Evolutionary conservation across 176 grass and related monocot genomes (phyloP).

Genomic region (Carex kokanica): DNA sequence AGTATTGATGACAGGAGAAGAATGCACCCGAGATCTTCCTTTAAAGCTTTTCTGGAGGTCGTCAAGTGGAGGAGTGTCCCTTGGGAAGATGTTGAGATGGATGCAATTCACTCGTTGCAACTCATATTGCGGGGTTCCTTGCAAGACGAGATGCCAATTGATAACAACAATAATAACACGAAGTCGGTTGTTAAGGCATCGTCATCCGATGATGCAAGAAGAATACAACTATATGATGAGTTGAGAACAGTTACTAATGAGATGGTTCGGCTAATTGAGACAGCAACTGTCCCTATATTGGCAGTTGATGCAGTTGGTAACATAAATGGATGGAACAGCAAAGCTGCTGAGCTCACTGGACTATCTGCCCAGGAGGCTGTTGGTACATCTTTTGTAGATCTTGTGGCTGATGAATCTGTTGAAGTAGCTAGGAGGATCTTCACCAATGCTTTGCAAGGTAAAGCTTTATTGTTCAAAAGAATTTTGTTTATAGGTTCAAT

Average conservation of each 20-base stretch:
- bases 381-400: slow-evolving; percentile 66
- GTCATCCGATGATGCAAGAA: slow-evolving; percentile 61
- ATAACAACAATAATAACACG: slow-evolving; percentile 39
- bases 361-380: slow-evolving; percentile 67
- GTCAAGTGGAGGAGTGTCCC: slow-evolving; percentile 91
- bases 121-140: slow-evolving; percentile 77
- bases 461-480: not conserved
- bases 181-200: slow-evolving; percentile 58
- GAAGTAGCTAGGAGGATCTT: slow-evolving; percentile 67
- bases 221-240: slow-evolving; percentile 69
- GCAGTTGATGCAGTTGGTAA: slow-evolving; percentile 69
- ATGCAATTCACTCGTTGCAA: slow-evolving; percentile 97
- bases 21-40: slow-evolving; percentile 93
- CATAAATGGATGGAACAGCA: slow-evolving; percentile 92
- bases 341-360: slow-evolving; percentile 79
- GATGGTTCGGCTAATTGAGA: slow-evolving; percentile 95
- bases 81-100: slow-evolving; percentile 99
- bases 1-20: slow-evolving; percentile 53
- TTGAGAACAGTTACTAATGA: slow-evolving; percentile 77
- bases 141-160: slow-evolving; percentile 47
- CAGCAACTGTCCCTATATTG: slow-evolving; percentile 75
- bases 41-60: slow-evolving; percentile 95
- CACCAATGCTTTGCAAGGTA: slow-evolving; percentile 68
- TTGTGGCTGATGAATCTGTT: slow-evolving; percentile 69
- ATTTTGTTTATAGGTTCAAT: not conserved